Percentiles rank a stretch among this genome's conserved stretches.
Evolutionary conservation across 306 rosid genomes (phyloP).

Genomic region (Pyrus bretschneideri): DNA sequence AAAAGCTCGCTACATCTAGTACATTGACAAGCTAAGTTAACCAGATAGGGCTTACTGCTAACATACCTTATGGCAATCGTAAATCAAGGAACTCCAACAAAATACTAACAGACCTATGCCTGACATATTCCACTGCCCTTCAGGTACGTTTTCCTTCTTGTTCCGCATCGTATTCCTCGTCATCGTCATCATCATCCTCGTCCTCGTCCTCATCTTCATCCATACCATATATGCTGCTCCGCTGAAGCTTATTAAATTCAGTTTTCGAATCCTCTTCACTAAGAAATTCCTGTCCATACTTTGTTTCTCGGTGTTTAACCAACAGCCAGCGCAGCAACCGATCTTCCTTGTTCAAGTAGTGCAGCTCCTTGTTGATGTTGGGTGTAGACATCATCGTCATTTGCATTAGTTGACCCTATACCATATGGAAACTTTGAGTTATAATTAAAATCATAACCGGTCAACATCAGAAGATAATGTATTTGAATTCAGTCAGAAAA

Average conservation of each 20-base stretch:
- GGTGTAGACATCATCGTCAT: constrained; percentile 95
- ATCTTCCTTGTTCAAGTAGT: constrained; percentile 91
- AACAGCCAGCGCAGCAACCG: constrained; percentile 75
- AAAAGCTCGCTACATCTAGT: neutral
- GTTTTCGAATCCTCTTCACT: constrained; percentile 31
- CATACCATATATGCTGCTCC: constrained; percentile 4
- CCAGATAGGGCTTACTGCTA: neutral
- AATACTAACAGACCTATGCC: neutral
- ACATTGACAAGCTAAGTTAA: neutral
- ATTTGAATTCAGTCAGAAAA: neutral
- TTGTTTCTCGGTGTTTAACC: constrained; percentile 54
- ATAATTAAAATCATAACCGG: neutral
- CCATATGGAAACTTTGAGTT: neutral
- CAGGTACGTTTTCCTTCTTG: constrained; percentile 17
- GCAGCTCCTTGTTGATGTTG: constrained; percentile 82
- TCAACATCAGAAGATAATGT: neutral
- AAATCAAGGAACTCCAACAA: neutral
- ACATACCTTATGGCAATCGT: neutral
- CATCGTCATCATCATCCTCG: constrained; percentile 24
- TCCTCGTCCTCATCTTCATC: constrained; percentile 8
- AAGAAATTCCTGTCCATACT: constrained; percentile 38
- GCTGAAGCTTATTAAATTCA: constrained; percentile 21
- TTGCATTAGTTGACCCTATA: constrained; percentile 85
- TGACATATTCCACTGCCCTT: neutral
- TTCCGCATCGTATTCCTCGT: constrained; percentile 19